Conservation (phyloP, 257 asterid genomes). For the Gynochthodes officinalis region DNA sequence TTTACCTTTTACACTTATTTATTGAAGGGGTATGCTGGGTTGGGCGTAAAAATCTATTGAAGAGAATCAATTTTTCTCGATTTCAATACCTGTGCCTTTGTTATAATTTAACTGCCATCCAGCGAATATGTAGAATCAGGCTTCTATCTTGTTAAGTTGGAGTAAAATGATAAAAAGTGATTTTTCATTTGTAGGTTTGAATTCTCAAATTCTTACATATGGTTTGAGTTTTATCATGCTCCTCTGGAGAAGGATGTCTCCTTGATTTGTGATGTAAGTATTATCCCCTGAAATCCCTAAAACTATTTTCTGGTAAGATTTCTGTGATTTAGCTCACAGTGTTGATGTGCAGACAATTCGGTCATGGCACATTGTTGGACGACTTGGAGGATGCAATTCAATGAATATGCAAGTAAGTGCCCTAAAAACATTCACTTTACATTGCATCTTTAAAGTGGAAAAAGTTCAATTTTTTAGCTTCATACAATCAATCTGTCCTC, state of each 20-base stretch:
- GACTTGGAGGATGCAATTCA: conserved; percentile 96
- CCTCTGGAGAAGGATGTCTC: conserved; percentile 76
- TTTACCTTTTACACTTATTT: background rate
- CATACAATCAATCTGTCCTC: background rate
- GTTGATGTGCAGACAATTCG: conserved; percentile 60
- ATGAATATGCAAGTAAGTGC: conserved; percentile 87
- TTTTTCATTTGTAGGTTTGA: conserved; percentile 51
- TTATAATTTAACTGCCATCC: background rate
- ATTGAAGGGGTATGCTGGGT: background rate
- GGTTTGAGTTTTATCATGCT: conserved; percentile 89
- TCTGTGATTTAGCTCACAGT: conserved; percentile 18
- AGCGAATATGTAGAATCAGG: background rate
- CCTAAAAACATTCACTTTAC: conserved; percentile 3
- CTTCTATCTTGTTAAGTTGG: background rate
- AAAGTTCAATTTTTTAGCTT: background rate
- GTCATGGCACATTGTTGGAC: conserved; percentile 94
- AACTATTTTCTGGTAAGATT: conserved; percentile 8
- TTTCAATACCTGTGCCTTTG: background rate
- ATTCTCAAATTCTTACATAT: conserved; percentile 76
- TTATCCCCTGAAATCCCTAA: background rate
- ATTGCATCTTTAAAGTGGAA: conserved; percentile 1
- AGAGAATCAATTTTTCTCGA: background rate
- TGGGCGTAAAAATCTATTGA: background rate
- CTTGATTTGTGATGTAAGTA: conserved; percentile 76
- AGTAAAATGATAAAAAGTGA: background rate